These are phyloP conservation scores for Heracleum sosnowskyi DNA, from an alignment of 129 eudicot species.

Conservation along the genomic window DNA sequence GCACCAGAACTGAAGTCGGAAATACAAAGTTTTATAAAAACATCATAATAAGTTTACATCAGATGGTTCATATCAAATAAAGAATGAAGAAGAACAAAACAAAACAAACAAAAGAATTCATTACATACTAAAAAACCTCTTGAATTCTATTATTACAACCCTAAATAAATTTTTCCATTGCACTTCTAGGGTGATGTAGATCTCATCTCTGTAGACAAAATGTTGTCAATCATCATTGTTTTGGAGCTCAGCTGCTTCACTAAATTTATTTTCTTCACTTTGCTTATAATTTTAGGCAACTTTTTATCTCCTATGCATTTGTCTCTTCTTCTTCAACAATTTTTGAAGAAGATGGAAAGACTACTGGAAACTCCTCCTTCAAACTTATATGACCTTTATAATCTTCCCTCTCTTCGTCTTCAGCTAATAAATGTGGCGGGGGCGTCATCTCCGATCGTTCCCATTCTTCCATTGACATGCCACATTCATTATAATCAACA, in stretches of 20 bases:
- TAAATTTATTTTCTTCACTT: background rate
- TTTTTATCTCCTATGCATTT: background rate
- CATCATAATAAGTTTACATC: no score
- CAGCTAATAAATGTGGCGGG: slow-evolving; percentile 21
- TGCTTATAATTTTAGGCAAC: background rate
- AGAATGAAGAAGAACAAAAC: background rate
- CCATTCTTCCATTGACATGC: slow-evolving; percentile 16
- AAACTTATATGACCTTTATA: no score
- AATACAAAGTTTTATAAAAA: no score
- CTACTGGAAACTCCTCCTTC: no score
- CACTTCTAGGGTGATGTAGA: background rate
- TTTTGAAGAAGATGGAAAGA: background rate
- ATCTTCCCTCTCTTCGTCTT: no score
- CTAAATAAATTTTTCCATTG: background rate
- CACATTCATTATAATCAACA: slow-evolving; percentile 11
- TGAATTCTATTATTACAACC: background rate
- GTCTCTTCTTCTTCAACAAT: background rate
- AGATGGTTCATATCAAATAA: background rate
- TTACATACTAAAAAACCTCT: background rate
- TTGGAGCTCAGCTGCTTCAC: background rate
- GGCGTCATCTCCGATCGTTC: slow-evolving; percentile 8
- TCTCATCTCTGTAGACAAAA: background rate
- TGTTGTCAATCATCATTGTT: background rate
- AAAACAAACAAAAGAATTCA: background rate
- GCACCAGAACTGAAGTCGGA: no score